A percentile compares a stretch with the other conserved stretches of the same genome.
Evolutionary conservation across 73 alveolate species (phyloP).

Genomic region (Urostyla sp.): DNA sequence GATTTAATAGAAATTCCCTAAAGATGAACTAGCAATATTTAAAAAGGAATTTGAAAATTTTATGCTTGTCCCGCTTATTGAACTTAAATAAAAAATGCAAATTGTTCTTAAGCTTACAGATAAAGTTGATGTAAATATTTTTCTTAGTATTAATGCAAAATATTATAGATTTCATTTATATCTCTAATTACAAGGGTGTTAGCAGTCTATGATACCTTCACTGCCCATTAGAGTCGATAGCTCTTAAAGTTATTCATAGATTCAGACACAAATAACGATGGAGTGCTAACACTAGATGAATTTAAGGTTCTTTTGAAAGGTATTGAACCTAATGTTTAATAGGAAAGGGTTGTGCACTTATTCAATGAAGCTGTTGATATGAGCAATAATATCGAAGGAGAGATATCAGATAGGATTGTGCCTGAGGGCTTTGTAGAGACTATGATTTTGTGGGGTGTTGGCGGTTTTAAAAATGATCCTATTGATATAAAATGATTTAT

Average conservation of each 20-base stretch:
- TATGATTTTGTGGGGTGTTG: neutral
- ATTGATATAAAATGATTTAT: too few relatives aligned
- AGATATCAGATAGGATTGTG: slow-evolving; percentile 14
- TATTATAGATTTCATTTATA: slow-evolving; percentile 33
- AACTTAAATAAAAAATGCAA: neutral
- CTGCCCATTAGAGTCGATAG: neutral
- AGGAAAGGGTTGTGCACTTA: slow-evolving; percentile 30
- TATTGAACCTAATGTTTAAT: slow-evolving; percentile 1
- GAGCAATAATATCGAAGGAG: slow-evolving; percentile 14
- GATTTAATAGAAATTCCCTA: neutral
- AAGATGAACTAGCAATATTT: slow-evolving; percentile 6
- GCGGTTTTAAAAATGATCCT: neutral
- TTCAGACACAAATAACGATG: slow-evolving; percentile 57
- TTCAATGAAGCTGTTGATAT: slow-evolving; percentile 48
- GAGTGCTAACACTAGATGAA: slow-evolving; percentile 60
- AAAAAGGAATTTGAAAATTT: slow-evolving; percentile 45
- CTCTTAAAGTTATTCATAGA: slow-evolving; percentile 49
- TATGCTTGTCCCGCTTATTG: slow-evolving; percentile 11
- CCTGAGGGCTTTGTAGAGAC: slow-evolving; percentile 55
- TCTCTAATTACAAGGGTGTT: slow-evolving; percentile 11
- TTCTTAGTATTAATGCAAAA: too few relatives aligned
- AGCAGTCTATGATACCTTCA: slow-evolving; percentile 33
- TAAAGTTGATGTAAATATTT: too few relatives aligned
- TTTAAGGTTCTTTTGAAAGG: slow-evolving; percentile 34
- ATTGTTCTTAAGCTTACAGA: neutral